phyloP scores from a whole-genome alignment of 352 stramenopile genomes.

The Vaucheria bursata region DNA sequence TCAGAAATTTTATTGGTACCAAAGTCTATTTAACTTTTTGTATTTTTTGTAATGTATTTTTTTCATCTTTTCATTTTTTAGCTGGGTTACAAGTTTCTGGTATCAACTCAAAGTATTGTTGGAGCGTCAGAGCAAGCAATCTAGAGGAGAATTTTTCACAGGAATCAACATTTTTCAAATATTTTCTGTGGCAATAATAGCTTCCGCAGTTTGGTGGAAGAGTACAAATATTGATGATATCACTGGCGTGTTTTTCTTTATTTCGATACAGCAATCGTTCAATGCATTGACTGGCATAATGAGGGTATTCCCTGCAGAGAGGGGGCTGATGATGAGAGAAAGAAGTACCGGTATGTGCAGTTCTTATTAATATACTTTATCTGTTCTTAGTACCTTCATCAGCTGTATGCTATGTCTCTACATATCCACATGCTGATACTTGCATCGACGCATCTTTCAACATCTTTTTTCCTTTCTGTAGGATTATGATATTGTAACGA shows the following conservation, averaged over 20 bases:
- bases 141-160: slow-evolving; percentile 37
- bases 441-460: too few relatives aligned
- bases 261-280: slow-evolving; percentile 49
- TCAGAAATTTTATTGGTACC: too few relatives aligned
- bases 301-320: slow-evolving; percentile 47
- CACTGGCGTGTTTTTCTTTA: slow-evolving; percentile 47
- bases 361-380: too few relatives aligned
- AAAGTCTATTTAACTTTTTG: too few relatives aligned
- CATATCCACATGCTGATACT: too few relatives aligned
- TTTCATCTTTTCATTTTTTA: too few relatives aligned
- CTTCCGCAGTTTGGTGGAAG: slow-evolving; percentile 42
- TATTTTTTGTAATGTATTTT: too few relatives aligned
- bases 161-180: slow-evolving; percentile 60
- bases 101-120: slow-evolving; percentile 45
- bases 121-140: slow-evolving; percentile 38
- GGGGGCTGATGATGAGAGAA: slow-evolving; percentile 46
- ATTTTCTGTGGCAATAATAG: slow-evolving; percentile 42
- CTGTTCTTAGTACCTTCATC: too few relatives aligned
- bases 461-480: too few relatives aligned
- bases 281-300: slow-evolving; percentile 41
- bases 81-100: slow-evolving; percentile 39
- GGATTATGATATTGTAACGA: too few relatives aligned
- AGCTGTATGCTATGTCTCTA: too few relatives aligned
- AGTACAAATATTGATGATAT: slow-evolving; percentile 39
- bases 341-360: too few relatives aligned